Conservation (phyloP, 495 filamentous ascomycete species). For the Aspergillus wentii region DNA sequence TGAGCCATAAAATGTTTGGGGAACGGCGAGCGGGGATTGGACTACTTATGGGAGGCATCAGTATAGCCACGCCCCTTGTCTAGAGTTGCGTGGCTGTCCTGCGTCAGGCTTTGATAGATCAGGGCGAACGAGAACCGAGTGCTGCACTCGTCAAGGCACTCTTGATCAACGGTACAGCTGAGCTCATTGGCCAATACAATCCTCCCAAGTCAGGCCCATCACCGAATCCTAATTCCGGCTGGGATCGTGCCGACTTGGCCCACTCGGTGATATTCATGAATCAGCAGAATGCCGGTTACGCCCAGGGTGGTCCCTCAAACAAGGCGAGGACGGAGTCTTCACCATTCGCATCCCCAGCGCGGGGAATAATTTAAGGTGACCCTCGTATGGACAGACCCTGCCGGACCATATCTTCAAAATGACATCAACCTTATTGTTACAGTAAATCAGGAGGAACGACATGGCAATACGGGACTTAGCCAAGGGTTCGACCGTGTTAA, state of each 20-base stretch:
- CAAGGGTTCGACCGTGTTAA: constrained; percentile 6
- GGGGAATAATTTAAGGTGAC: too few relatives aligned
- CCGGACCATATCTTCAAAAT: constrained; percentile 6
- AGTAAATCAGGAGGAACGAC: background rate
- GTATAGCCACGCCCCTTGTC: constrained; percentile 11
- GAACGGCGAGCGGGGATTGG: background rate
- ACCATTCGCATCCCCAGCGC: too few relatives aligned
- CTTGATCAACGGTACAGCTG: constrained; percentile 13
- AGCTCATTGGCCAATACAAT: constrained; percentile 7
- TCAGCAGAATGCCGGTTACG: too few relatives aligned
- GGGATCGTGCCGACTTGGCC: constrained; percentile 8
- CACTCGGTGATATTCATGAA: constrained; percentile 5
- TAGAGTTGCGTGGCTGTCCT: constrained; percentile 10
- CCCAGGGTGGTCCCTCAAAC: too few relatives aligned
- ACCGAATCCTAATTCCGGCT: constrained; percentile 6
- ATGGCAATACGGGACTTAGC: constrained; percentile 6
- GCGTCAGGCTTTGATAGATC: constrained; percentile 2
- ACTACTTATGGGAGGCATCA: constrained; percentile 7
- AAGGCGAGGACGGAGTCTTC: background rate
- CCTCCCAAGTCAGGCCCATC: background rate
- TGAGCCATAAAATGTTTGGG: constrained; percentile 5
- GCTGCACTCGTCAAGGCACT: constrained; percentile 14
- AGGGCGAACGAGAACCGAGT: constrained; percentile 5
- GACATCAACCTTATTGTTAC: constrained; percentile 5
- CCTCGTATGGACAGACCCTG: constrained; percentile 6